phyloP scores from a whole-genome alignment of 2,329 filamentous ascomycete genomes.

The Pseudocercospora ulei region DNA sequence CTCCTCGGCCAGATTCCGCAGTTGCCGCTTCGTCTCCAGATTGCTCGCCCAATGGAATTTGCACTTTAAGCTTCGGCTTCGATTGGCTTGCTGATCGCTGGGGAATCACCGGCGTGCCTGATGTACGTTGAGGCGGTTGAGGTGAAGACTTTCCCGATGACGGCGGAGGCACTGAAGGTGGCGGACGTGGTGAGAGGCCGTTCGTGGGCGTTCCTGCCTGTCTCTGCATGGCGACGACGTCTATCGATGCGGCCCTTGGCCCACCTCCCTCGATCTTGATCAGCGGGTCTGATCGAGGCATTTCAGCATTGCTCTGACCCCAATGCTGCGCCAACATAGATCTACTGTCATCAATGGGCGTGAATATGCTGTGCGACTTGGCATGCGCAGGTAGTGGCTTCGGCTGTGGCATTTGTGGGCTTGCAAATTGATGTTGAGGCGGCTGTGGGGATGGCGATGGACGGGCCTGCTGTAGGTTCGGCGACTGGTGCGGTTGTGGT shows the following conservation, averaged over 20 bases:
- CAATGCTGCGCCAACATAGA: slow-evolving; percentile 79
- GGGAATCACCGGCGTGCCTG: slow-evolving; percentile 54
- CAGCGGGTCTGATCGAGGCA: slow-evolving; percentile 39
- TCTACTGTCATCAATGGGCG: slow-evolving; percentile 85
- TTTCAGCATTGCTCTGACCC: slow-evolving; percentile 46
- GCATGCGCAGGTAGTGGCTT: slow-evolving; percentile 50
- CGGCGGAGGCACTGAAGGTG: slow-evolving; percentile 32
- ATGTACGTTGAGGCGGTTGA: slow-evolving; percentile 42
- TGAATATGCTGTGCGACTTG: slow-evolving; percentile 89
- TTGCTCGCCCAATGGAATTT: slow-evolving; percentile 86
- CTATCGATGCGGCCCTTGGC: slow-evolving; percentile 55
- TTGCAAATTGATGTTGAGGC: slow-evolving; percentile 44
- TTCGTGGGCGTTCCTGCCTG: slow-evolving; percentile 34
- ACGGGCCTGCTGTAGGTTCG: slow-evolving; percentile 29
- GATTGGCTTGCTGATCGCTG: slow-evolving; percentile 63
- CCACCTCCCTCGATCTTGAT: slow-evolving; percentile 38
- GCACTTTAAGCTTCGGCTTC: slow-evolving; percentile 77
- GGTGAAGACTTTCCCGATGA: slow-evolving; percentile 29
- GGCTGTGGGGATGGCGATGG: slow-evolving; percentile 44
- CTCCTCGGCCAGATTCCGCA: slow-evolving; percentile 55
- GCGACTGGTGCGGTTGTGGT: slow-evolving; percentile 34
- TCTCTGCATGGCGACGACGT: slow-evolving; percentile 50
- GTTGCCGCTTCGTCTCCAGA: slow-evolving; percentile 64
- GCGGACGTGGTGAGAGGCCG: slow-evolving; percentile 49
- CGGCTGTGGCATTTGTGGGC: slow-evolving; percentile 50